Evolutionary conservation across 352 stramenopile genomes (phyloP).

Genomic region (Phytophthora boehmeriae): DNA sequence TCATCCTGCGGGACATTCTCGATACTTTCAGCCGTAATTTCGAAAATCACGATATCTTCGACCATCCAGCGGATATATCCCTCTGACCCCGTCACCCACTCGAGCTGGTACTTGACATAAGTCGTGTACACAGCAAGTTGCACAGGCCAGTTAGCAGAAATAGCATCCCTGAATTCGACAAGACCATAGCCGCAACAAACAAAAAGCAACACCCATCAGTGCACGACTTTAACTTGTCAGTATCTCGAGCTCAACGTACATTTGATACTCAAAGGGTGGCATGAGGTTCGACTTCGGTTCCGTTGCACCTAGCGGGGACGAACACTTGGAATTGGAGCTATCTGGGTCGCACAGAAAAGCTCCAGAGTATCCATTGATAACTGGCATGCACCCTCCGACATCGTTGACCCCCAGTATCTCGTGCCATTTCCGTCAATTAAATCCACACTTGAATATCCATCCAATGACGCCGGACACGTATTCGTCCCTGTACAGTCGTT

Average conservation of each 20-base stretch:
- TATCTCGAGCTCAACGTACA: no score
- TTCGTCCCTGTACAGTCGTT: slow-evolving; percentile 56
- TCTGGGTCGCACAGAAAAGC: slow-evolving; percentile 54
- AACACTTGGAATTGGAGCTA: slow-evolving; percentile 46
- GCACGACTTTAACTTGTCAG: no score
- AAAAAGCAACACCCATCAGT: no score
- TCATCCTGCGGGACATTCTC: slow-evolving; percentile 46
- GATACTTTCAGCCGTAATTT: slow-evolving; percentile 56
- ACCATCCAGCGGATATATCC: slow-evolving; percentile 65
- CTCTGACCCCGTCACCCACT: slow-evolving; percentile 59
- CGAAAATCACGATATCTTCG: slow-evolving; percentile 53
- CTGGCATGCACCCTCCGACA: slow-evolving; percentile 51
- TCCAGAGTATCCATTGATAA: slow-evolving; percentile 59
- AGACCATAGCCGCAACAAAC: no score
- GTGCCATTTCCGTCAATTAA: slow-evolving; percentile 46
- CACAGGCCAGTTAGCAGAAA: slow-evolving; percentile 55
- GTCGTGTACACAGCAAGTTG: slow-evolving; percentile 46
- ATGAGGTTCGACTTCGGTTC: slow-evolving; percentile 45
- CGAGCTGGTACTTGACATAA: slow-evolving; percentile 60
- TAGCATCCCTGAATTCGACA: no score
- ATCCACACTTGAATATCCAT: slow-evolving; percentile 44
- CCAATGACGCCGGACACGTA: slow-evolving; percentile 49
- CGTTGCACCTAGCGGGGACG: slow-evolving; percentile 20
- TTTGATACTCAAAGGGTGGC: slow-evolving; percentile 59
- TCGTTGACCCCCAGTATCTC: slow-evolving; percentile 64